Base-by-base conservation (phyloP, 495 filamentous ascomycete species). In the Copromyces sp. region DNA sequence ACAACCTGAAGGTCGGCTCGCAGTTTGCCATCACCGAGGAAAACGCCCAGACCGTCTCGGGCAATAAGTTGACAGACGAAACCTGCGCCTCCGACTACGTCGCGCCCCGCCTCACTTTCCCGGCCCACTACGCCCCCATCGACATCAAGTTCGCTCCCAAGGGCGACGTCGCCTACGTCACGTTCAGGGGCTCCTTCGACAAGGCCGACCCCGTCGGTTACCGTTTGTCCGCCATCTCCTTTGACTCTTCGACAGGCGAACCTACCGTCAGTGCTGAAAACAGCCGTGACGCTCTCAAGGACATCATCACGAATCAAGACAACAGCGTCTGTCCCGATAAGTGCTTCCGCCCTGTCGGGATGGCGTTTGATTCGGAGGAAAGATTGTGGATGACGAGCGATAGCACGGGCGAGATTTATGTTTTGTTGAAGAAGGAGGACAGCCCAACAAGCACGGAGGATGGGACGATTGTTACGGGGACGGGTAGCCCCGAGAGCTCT, bases 141-240 rank as follows among this genome's bases (percentile, higher is more conserved):
- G 86, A 89, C 75, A 83, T 89, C 70, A 84, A 82, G 73, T 88
- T 89, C 69, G 9, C 71, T 1, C 44, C 65, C 12, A 77, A 79
- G 42, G 86, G 82, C 3, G 74, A 69, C 0, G 76, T 78, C 45
- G 86, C 84, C 8, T 89, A 80, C 77, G 75, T 89, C 14, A 77
- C 82, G 0, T 89, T 89, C 71, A 86, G 88, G 65, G 88, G 88
- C 1, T 85, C 83, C 75, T 89, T 80, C 69, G 81, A 89, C 75
- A 83, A 83, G 29, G 76, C 79, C 0, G 71, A 78, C 9, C 87
- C 87, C 1, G 73, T 81, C 3, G 88, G 88, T 39, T 90, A 90
- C 77, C 83, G 83, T 69, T 47, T 88, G 1, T 77, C 83, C 2
- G 74, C 79, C 1, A 74, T 87, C 6, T 72, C 71, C 2, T 85